Evolutionary conservation across 2,329 filamentous ascomycete species (phyloP).

Genomic region (Pezicula carpinea): DNA sequence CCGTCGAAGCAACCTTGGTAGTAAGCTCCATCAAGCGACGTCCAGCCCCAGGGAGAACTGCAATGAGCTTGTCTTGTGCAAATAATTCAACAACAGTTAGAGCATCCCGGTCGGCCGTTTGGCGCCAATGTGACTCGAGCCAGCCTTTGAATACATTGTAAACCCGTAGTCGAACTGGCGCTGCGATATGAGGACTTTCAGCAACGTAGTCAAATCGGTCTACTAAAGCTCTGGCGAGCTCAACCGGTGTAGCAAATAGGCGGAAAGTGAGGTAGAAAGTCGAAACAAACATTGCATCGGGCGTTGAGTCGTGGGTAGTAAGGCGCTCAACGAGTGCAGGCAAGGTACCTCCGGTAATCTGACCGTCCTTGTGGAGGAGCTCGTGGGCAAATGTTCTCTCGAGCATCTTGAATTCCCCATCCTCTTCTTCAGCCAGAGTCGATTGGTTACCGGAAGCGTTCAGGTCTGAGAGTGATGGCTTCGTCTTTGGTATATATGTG

Average conservation of each 20-base stretch:
- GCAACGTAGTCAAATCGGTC: conserved; percentile 90
- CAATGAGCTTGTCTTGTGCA: conserved; percentile 65
- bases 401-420: conserved; percentile 79
- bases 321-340: conserved; percentile 90
- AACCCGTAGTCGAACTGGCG: conserved; percentile 80
- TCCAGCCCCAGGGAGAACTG: conserved; percentile 69
- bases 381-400: conserved; percentile 90
- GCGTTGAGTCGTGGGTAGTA: conserved; percentile 87
- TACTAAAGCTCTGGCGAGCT: conserved; percentile 77
- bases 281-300: conserved; percentile 85
- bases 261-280: conserved; percentile 97
- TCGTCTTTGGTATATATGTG: conserved; percentile 30
- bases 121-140: conserved; percentile 93
- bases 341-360: conserved; percentile 88
- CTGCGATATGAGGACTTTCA: conserved; percentile 68
- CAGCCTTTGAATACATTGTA: conserved; percentile 98
- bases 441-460: conserved; percentile 61
- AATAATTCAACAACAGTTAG: conserved; percentile 75
- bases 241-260: conserved; percentile 77
- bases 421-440: conserved; percentile 70
- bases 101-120: conserved; percentile 72
- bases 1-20: conserved; percentile 69
- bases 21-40: conserved; percentile 76
- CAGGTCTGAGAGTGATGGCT: conserved; percentile 63
- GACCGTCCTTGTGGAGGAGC: conserved; percentile 85